phyloP scores from a whole-genome alignment of 2,329 filamentous ascomycete genomes.

The Colletotrichum liaoningense region DNA sequence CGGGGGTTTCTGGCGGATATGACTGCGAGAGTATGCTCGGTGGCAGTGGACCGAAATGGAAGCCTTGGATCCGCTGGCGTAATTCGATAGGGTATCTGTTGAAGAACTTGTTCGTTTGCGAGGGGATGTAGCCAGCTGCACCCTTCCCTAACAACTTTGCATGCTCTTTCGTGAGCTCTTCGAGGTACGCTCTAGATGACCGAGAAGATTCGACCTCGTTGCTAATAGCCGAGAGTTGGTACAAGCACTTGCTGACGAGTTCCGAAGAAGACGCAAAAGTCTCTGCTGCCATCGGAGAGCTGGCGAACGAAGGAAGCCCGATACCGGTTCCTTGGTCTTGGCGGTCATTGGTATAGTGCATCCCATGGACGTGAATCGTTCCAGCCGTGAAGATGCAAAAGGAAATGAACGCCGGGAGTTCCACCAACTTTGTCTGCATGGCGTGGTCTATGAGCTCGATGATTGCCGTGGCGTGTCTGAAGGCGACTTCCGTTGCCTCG shows the following conservation, averaged over 20 bases:
- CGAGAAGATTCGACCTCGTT: constrained; percentile 11
- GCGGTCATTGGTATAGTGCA: constrained; percentile 8
- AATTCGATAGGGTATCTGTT: constrained; percentile 9
- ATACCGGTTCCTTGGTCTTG: neutral
- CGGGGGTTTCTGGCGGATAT: neutral
- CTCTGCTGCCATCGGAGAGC: constrained; percentile 19
- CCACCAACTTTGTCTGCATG: neutral
- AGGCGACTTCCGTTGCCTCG: constrained; percentile 19
- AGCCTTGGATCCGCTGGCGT: constrained; percentile 8
- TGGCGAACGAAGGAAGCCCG: constrained; percentile 4
- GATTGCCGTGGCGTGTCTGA: constrained; percentile 26
- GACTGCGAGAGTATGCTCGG: neutral
- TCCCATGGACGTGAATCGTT: constrained; percentile 9
- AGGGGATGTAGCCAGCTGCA: constrained; percentile 2
- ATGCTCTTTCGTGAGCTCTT: constrained; percentile 20
- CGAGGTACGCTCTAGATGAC: neutral
- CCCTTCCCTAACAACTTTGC: neutral
- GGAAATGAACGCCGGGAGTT: constrained; percentile 16
- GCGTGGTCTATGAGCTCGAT: constrained; percentile 5
- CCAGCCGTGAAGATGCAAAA: constrained; percentile 28
- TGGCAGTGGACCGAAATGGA: neutral
- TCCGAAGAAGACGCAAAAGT: constrained; percentile 12
- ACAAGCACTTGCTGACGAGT: neutral
- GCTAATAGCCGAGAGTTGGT: constrained; percentile 13
- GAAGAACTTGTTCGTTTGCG: constrained; percentile 17